These are phyloP conservation scores for Saccharum hybrid DNA, from an alignment of 202 grass and related monocot species.

Conservation along the genomic window DNA sequence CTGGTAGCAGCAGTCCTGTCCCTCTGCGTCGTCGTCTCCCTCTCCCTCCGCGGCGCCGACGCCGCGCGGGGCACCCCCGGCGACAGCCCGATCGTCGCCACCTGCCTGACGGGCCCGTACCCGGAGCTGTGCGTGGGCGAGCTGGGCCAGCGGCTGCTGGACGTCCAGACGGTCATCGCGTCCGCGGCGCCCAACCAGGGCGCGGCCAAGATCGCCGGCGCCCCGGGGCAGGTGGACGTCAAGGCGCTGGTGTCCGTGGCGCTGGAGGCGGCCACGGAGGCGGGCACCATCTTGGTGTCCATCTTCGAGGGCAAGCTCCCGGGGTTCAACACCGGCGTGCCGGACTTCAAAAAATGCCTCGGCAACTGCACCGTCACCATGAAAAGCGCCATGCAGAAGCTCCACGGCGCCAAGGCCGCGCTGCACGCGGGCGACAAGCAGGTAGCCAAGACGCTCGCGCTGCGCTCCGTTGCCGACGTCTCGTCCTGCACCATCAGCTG, in stretches of 20 bases:
- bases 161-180: constrained; percentile 42
- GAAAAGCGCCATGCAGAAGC: constrained; percentile 52
- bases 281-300: constrained; percentile 22
- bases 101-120: constrained; percentile 36
- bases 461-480: constrained; percentile 38
- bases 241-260: constrained; percentile 39
- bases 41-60: not conserved
- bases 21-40: not conserved
- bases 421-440: constrained; percentile 8
- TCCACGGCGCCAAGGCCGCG: constrained; percentile 52
- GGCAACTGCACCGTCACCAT: constrained; percentile 52
- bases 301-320: constrained; percentile 49
- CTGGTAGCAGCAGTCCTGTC: not conserved
- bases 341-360: constrained; percentile 35
- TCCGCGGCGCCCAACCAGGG: constrained; percentile 28
- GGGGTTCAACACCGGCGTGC: constrained; percentile 42
- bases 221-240: constrained; percentile 47
- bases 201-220: constrained; percentile 43
- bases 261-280: constrained; percentile 46
- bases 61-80: constrained; percentile 17
- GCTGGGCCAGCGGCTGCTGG: constrained; percentile 40
- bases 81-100: constrained; percentile 27
- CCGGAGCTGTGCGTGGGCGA: constrained; percentile 44
- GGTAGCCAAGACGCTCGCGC: constrained; percentile 38
- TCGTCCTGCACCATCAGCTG: constrained; percentile 39